Evolutionary conservation across 108 stramenopile species (phyloP).

Genomic region (Nitzschia sp.): DNA sequence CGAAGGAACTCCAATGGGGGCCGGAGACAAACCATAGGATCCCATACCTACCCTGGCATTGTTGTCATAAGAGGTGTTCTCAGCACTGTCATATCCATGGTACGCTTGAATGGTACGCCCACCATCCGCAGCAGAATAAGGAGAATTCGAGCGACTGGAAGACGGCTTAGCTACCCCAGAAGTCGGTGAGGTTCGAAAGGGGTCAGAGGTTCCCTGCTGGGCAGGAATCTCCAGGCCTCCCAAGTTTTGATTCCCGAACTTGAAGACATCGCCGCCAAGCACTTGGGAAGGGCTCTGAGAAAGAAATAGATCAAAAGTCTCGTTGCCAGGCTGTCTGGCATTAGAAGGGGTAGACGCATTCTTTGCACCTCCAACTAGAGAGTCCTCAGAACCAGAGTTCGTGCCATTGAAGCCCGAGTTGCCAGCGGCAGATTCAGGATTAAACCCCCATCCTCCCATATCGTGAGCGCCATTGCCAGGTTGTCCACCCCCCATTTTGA

Average conservation of each 20-base stretch:
- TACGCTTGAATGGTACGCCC: slow-evolving; percentile 34
- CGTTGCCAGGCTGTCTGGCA: slow-evolving; percentile 29
- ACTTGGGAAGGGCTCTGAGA: slow-evolving; percentile 78
- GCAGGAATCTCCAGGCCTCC: slow-evolving; percentile 25
- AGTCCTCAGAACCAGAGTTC: neutral
- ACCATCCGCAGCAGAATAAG: slow-evolving; percentile 31
- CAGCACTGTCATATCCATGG: slow-evolving; percentile 11
- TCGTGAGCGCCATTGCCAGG: slow-evolving; percentile 6
- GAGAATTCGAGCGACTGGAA: slow-evolving; percentile 60
- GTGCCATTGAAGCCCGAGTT: slow-evolving; percentile 9
- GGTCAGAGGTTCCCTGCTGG: slow-evolving; percentile 5
- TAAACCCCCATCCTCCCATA: slow-evolving; percentile 11
- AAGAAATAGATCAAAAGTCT: slow-evolving; percentile 72
- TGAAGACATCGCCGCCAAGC: slow-evolving; percentile 78
- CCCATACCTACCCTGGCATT: neutral
- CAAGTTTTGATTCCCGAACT: slow-evolving; percentile 39
- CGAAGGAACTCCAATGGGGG: neutral
- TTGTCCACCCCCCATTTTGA: neutral
- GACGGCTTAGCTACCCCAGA: slow-evolving; percentile 42
- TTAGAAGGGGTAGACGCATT: slow-evolving; percentile 21
- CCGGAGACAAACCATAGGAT: neutral
- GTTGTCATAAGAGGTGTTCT: slow-evolving; percentile 5
- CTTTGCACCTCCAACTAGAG: neutral
- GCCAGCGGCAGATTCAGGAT: neutral
- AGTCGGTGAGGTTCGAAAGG: slow-evolving; percentile 32